Conservation (phyloP, 2,329 filamentous ascomycete genomes). For the Paracoccidioides lutzii region DNA sequence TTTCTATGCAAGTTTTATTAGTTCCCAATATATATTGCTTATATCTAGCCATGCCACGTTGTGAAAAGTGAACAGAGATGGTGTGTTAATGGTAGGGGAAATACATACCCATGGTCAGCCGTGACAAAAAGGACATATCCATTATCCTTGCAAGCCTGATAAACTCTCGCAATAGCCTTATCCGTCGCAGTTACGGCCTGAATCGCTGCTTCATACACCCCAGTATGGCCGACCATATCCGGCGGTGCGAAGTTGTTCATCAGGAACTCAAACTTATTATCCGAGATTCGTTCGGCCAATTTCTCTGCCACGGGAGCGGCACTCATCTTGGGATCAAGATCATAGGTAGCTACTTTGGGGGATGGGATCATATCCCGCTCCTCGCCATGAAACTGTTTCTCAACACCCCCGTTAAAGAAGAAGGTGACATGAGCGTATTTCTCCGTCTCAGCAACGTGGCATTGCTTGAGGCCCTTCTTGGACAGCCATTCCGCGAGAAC, state of each 20-base stretch:
- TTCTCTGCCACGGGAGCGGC: slow-evolving; percentile 81
- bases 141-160: slow-evolving; percentile 85
- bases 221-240: slow-evolving; percentile 98
- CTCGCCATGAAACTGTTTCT: slow-evolving; percentile 90
- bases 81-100: background rate
- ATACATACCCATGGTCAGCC: slow-evolving; percentile 68
- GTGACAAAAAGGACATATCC: slow-evolving; percentile 93
- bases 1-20: slow-evolving; percentile 42
- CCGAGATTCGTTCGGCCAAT: slow-evolving; percentile 71
- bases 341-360: slow-evolving; percentile 91
- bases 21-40: background rate
- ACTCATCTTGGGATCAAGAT: slow-evolving; percentile 91
- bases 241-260: slow-evolving; percentile 99
- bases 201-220: slow-evolving; percentile 89
- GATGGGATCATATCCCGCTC: slow-evolving; percentile 87
- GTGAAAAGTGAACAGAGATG: background rate
- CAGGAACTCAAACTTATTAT: slow-evolving; percentile 83
- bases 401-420: slow-evolving; percentile 98
- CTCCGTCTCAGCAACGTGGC: slow-evolving; percentile 95
- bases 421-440: slow-evolving; percentile 99
- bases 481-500: slow-evolving; percentile 95
- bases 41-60: background rate
- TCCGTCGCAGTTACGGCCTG: slow-evolving; percentile 76
- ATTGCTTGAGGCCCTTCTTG: slow-evolving; percentile 81
- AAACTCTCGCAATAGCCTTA: slow-evolving; percentile 83